Evolutionary conservation across 805 yeast genomes (phyloP), one percentile per base, ranked within the genome.

Genomic region (Metschnikowia amazonensis): DNA sequence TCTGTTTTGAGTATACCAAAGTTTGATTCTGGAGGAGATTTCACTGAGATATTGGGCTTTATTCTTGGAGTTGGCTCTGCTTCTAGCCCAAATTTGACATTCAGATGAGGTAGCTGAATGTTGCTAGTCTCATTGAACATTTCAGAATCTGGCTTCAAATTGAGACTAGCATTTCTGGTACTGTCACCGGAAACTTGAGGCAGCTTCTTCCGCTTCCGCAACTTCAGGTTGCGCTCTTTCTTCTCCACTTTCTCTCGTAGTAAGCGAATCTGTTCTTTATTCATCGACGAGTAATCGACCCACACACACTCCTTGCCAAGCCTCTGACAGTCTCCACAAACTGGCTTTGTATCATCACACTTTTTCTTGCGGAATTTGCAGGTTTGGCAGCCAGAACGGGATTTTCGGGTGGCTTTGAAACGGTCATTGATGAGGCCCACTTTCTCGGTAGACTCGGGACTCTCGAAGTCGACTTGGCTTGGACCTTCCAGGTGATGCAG

Each of bases 331-430:
- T 74, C 81, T 1, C 75, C 67, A 56, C 84, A 79, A 1, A 63
- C 54, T 1, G 84, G 84, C 45, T 65, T 66, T 6, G 47, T 49
- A 52, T 78, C 81, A 50, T 77, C 74, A 56, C 84, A 79, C 51
- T 79, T 69, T 56, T 79, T 80, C 69, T 82, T 82, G 35, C 89
- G 64, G 30, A 77, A 68, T 56, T 82, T 83, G 62, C 89, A 83
- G 0, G 86, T 82, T 31, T 82, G 62, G 59, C 89, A 83, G 0
- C 89, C 88, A n/a, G 69, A 69, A 52, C 67, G 75, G 1, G 86
- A 76, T 50, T 54, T 54, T 3, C 35, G 27, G 32, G 34, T 39
- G 10, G 34, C 35, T 11, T 16, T 39, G 20, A 37, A 37, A 5
- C 33, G 41, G 25, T 24, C 41, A 28, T 37, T 36, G 24, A 36